Percentiles rank a stretch among this genome's conserved stretches.
Evolutionary conservation across 202 grass and related monocot genomes (phyloP).

Genomic region (Setaria viridis): DNA sequence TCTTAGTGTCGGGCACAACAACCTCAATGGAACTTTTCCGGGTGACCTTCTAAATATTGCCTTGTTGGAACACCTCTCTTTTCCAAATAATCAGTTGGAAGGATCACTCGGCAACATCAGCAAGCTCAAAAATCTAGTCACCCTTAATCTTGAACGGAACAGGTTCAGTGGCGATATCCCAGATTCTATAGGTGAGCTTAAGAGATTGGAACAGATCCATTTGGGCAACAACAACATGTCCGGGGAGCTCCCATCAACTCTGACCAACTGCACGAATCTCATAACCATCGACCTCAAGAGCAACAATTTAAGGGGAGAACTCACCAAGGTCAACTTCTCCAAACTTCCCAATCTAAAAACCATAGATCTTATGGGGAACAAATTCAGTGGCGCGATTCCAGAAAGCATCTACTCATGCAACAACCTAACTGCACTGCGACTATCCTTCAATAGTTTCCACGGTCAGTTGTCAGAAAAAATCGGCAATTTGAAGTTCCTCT

Average conservation of each 20-base stretch:
- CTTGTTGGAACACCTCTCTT: conserved; percentile 43
- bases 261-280: conserved; percentile 30
- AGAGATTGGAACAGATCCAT: conserved; percentile 37
- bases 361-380: conserved; percentile 49
- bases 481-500: conserved; percentile 47
- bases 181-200: conserved; percentile 32
- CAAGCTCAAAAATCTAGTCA: conserved; percentile 57
- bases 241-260: conserved; percentile 34
- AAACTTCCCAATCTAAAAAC: conserved; percentile 48
- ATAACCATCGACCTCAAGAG: conserved; percentile 37
- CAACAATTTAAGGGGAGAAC: conserved; percentile 50
- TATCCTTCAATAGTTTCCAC: conserved; percentile 53
- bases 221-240: conserved; percentile 35
- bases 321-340: conserved; percentile 55
- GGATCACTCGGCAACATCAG: conserved; percentile 37
- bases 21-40: conserved; percentile 54
- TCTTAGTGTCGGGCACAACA: conserved; percentile 38
- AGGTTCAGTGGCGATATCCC: conserved; percentile 39
- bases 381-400: conserved; percentile 60
- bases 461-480: conserved; percentile 57
- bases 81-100: conserved; percentile 50
- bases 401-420: conserved; percentile 61
- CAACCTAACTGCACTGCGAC: conserved; percentile 45
- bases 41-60: conserved; percentile 42
- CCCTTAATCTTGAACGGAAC: conserved; percentile 61